phyloP scores from a whole-genome alignment of 306 rosid species.

The Malus domestica region DNA sequence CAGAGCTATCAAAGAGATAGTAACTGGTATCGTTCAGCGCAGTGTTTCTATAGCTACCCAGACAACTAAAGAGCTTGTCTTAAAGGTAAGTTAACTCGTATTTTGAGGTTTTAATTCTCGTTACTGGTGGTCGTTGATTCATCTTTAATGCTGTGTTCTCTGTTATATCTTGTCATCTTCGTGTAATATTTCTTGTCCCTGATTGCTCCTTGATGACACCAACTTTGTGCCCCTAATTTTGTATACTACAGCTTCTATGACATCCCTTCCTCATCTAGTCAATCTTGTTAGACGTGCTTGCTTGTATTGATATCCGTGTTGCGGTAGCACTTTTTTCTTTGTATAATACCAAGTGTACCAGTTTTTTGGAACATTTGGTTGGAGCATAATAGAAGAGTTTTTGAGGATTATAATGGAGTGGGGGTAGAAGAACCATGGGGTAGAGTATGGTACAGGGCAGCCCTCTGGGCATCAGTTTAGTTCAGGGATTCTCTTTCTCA shows the following conservation, averaged over 20 bases:
- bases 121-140: background rate
- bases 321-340: background rate
- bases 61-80: conserved; percentile 94
- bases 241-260: background rate
- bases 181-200: background rate
- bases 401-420: no score
- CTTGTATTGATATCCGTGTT: background rate
- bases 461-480: no score
- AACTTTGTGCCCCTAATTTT: background rate
- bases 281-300: background rate
- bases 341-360: background rate
- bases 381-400: no score
- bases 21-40: conserved; percentile 81
- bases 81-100: conserved; percentile 50
- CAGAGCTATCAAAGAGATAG: conserved; percentile 89
- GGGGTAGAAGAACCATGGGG: no score
- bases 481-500: no score
- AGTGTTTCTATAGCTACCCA: conserved; percentile 98
- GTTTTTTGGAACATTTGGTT: no score
- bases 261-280: background rate
- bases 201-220: background rate
- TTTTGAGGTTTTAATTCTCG: background rate
- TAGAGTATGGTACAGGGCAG: no score
- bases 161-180: background rate
- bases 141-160: background rate